Evolutionary conservation across 2,329 filamentous ascomycete species (phyloP), one percentile per base, ranked within the genome.

Genomic region (Keithomyces neogunnii): DNA sequence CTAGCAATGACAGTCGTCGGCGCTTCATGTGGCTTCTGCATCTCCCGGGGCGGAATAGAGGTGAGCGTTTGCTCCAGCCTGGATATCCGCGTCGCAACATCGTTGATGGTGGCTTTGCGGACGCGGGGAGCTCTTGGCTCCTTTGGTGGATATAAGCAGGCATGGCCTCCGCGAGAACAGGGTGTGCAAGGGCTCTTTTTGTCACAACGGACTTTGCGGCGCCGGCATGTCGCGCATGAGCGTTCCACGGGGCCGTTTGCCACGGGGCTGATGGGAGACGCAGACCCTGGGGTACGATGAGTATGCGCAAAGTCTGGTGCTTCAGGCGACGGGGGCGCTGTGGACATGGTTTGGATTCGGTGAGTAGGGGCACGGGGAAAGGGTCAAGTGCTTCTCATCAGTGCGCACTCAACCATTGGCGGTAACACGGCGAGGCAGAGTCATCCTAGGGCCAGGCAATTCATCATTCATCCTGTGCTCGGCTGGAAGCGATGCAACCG

Each of bases 151-250:
- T 66, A 69, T 10, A 57, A 53, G 40, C 67, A 69, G 6, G 59
- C 51, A 30, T 59, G 57, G 0, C 60, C 59, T 33, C 61, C 60
- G 53, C 83, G 78, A 35, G 76, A 74, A 62, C 85, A 89, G 62
- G 88, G 87, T 53, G 78, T 77, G 62, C 85, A 89, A 5, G 85
- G 82, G 66, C 84, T 77, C 53, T 77, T 73, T 67, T 88, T 88
- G 69, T 88, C 83, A 70, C 85, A 88, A 58, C 84, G 84, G 51
- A 89, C 85, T 65, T 86, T 84, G 51, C 81, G 69, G 47, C 72
- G 69, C 9, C 70, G 65, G 50, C 71, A 73, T 5, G 69, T 69
- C 4, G 71, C 66, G 52, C 71, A 73, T 45, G 67, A 69, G 19
- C 66, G 60, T 44, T 63, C 55, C 45, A 42, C 31, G 4, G 28